Evolutionary conservation across 306 rosid genomes (phyloP).

Genomic region (Sesbania bispinosa): DNA sequence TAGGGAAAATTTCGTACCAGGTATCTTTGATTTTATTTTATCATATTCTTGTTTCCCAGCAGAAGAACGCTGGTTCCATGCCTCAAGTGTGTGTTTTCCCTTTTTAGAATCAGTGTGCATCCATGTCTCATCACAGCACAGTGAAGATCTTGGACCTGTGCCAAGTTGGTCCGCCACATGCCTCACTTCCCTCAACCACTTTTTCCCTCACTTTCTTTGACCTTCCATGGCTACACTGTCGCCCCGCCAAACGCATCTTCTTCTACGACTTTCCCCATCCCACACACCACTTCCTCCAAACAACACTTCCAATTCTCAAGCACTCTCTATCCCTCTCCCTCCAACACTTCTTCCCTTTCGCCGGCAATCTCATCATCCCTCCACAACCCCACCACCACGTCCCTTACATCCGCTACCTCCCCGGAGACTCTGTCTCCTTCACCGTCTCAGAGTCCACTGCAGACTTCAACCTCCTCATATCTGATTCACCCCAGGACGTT

Average conservation of each 20-base stretch:
- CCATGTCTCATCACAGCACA: background rate
- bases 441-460: conserved; percentile 1
- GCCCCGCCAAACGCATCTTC: conserved; percentile 30
- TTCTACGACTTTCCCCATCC: conserved; percentile 30
- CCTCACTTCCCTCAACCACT: conserved; percentile 17
- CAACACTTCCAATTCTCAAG: conserved; percentile 35
- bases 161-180: conserved; percentile 31
- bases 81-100: background rate
- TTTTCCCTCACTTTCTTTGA: conserved; percentile 45
- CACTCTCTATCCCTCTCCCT: conserved; percentile 42
- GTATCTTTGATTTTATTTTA: too few relatives aligned
- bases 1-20: too few relatives aligned
- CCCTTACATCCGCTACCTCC: conserved; percentile 25
- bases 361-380: conserved; percentile 23
- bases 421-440: conserved; percentile 7
- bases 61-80: too few relatives aligned
- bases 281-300: conserved; percentile 17
- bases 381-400: background rate
- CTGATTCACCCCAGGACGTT: conserved; percentile 11
- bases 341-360: conserved; percentile 40
- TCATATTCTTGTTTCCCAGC: too few relatives aligned
- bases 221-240: conserved; percentile 26
- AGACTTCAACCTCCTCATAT: background rate
- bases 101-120: background rate
- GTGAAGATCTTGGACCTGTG: background rate